These are phyloP conservation scores for Cladorrhinum sp. DNA, from an alignment of 2,329 filamentous ascomycete species.

Conservation along the genomic window DNA sequence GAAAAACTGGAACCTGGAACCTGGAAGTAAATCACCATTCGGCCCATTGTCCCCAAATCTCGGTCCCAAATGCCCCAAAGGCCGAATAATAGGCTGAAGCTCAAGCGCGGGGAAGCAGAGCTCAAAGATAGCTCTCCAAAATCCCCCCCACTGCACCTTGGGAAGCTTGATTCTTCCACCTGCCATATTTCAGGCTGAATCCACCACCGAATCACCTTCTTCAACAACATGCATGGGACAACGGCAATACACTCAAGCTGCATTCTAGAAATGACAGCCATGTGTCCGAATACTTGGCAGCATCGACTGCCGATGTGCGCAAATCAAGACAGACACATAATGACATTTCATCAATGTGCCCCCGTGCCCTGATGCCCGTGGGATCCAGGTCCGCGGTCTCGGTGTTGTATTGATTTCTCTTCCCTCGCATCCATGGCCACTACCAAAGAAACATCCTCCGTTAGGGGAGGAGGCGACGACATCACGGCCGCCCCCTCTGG, in stretches of 20 bases:
- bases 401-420: neutral
- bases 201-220: neutral
- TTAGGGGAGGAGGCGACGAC: constrained; percentile 16
- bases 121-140: neutral
- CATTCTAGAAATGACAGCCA: neutral
- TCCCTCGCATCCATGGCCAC: neutral
- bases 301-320: neutral
- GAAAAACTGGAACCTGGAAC: too few species aligned
- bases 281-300: neutral
- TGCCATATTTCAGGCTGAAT: neutral
- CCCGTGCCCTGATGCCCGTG: too few species aligned
- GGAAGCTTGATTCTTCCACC: neutral
- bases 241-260: neutral
- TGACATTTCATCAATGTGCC: too few species aligned
- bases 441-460: neutral
- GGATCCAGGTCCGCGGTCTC: constrained; percentile 7
- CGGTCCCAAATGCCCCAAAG: neutral
- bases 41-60: neutral
- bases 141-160: neutral
- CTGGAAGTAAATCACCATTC: too few species aligned
- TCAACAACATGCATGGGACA: neutral
- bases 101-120: neutral
- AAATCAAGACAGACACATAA: too few species aligned
- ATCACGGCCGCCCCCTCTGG: constrained; percentile 25
- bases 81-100: neutral